Base-by-base conservation (phyloP, 2,329 filamentous ascomycete genomes). In the Botrytis tulipae region DNA sequence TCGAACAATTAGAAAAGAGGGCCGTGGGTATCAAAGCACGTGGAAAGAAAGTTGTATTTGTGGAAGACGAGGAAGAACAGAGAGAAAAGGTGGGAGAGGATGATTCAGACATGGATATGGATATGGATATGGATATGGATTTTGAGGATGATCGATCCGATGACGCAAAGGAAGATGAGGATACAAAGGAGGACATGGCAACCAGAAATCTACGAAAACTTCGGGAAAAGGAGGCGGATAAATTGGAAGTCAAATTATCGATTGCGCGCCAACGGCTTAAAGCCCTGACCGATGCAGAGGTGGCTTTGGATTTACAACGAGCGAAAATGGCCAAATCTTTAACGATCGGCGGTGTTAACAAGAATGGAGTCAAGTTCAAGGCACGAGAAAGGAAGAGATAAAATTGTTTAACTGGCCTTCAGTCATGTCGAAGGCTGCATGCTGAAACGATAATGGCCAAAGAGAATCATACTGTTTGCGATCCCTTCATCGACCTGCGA, bases 271-370 rank as follows among this genome's bases (percentile, higher is more conserved):
- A 87, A 81, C 87, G 89, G 81, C 83, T 90, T 75, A 84, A 84
- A 78, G 83, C 84, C 2, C 82, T 91, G 42, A 83, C 85, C n/a
- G 83, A 85, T 35, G 87, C 88, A 37, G 89, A 91, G 81, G 82
- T 84, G 57, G 83, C 86, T 77, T 83, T 91, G 40, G 88, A 89
- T 75, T 74, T 89, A 72, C 88, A 91, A 81, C 84, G 86, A 74
- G 87, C 88, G 29, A 88, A 86, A 80, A 91, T 91, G 89, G 88
- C 88, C 51, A 91, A 91, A 84, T 90, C 88, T 76, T 84, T 87
- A 14, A 91, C 89, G 2, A 85, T 87, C 9, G 88, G 87, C 54
- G 88, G 88, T 22, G 79, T 84, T n/a, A 90, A 87, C 42, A 89
- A 88, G 80, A 84, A 84, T 57, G 89, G 89, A 37, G 87, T 87